Base-by-base conservation (phyloP, 306 rosid genomes). In the Prunus fruticosa region DNA sequence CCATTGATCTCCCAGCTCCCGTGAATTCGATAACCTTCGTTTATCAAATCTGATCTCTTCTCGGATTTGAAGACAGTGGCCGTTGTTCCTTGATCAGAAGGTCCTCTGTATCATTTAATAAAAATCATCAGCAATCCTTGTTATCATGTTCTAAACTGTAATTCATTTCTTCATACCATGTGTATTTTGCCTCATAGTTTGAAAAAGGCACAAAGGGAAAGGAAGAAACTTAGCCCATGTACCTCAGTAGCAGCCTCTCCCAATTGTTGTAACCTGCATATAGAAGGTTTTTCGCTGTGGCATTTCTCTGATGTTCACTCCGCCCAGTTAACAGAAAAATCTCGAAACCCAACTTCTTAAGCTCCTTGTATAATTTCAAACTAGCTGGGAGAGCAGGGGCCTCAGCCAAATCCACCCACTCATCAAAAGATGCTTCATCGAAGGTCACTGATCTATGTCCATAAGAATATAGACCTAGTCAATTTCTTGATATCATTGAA, bases 1-100 rank as follows among this genome's bases (percentile, higher is more conserved):
- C 98, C 98, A 95, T 19, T 90, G 98, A 83, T 95, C 98, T 41
- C 97, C 97, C 4, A 90, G 86, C 76, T 89, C 30, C 98, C 98
- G 20, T 87, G 96, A 67, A 95, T 88, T n/a, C 65, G 81, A 65
- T 86, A 90, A 27, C 97, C 97, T 81, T 84, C 87, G 4, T 54
- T 45, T 69, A 81, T 53, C 79, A 95, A 68, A 65, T 89, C 91
- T 67, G 70, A 73, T 81, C 97, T 89, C 93, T 87, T 95, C 89
- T 90, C 89, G 12, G 96, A 92, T 85, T 95, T 95, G 89, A 73
- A 95, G 16, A 14, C 79, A 13, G 22, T 78, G 49, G 98, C 97
- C 20, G 80, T 72, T 65, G 79, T 92, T 74, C 93, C 89, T 79
- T 87, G 85, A 82, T 95, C 98, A 18, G 81, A 83, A 75, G 81